Evolutionary conservation across 1,284 basidiomycete species (phyloP).

Genomic region (Sanghuangporus weigelae): DNA sequence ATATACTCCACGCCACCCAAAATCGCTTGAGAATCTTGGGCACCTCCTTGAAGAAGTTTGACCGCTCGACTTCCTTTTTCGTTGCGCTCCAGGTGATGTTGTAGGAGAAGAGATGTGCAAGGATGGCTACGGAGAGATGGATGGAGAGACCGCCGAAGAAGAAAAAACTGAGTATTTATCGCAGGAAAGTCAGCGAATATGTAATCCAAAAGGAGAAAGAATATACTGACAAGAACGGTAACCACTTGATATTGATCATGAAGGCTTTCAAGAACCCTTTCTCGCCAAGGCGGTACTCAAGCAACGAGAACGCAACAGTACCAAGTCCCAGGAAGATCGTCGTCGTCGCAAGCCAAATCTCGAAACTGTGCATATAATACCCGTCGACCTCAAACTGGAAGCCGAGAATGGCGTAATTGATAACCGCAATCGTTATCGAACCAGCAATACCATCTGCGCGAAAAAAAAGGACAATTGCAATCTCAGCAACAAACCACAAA

Average conservation of each 20-base stretch:
- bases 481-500: neutral
- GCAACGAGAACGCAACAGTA: constrained; percentile 63
- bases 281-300: constrained; percentile 73
- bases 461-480: neutral
- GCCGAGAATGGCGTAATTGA: constrained; percentile 73
- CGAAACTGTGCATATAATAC: constrained; percentile 66
- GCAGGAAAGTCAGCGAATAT: constrained; percentile 18
- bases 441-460: constrained; percentile 59
- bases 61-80: constrained; percentile 75
- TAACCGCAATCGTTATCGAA: constrained; percentile 55
- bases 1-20: constrained; percentile 57
- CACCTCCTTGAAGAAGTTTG: constrained; percentile 85
- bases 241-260: constrained; percentile 67
- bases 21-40: constrained; percentile 76
- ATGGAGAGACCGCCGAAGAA: constrained; percentile 80
- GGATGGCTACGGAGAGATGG: constrained; percentile 66
- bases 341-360: constrained; percentile 72
- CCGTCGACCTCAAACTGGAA: constrained; percentile 58
- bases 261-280: constrained; percentile 47
- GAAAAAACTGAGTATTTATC: constrained; percentile 52
- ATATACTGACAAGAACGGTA: constrained; percentile 69
- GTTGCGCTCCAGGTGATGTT: constrained; percentile 81
- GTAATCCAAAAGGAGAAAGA: neutral
- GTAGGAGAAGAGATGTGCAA: constrained; percentile 80
- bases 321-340: constrained; percentile 72